These are phyloP conservation scores for Metschnikowia cubensis DNA, from an alignment of 805 yeast species.

Conservation along the genomic window DNA sequence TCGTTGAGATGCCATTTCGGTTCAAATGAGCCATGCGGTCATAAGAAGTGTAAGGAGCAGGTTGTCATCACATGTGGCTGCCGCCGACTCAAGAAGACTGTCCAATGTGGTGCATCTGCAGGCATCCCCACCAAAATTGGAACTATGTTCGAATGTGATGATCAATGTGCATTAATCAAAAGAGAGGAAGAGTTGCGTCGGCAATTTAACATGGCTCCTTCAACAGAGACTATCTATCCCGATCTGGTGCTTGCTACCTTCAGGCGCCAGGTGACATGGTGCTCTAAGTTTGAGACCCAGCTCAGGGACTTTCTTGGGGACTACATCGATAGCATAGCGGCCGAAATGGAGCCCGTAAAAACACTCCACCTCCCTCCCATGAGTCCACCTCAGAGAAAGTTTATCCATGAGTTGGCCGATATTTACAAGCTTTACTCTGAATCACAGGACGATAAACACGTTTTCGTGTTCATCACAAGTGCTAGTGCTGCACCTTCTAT, in stretches of 20 bases:
- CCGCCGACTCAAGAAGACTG: constrained; percentile 47
- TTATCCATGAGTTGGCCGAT: constrained; percentile 64
- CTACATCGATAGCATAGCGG: constrained; percentile 20
- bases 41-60: constrained; percentile 46
- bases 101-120: constrained; percentile 56
- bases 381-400: constrained; percentile 63
- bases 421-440: constrained; percentile 58
- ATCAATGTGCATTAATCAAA: constrained; percentile 56
- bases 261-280: constrained; percentile 61
- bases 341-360: constrained; percentile 23
- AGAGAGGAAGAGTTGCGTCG: constrained; percentile 60
- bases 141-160: constrained; percentile 57
- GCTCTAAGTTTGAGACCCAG: constrained; percentile 55
- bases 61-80: constrained; percentile 60
- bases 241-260: constrained; percentile 46
- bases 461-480: constrained; percentile 48
- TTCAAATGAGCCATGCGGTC: constrained; percentile 46
- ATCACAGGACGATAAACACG: constrained; percentile 81
- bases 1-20: constrained; percentile 57
- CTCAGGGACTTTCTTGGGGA: constrained; percentile 48
- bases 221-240: constrained; percentile 29
- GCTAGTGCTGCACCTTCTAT: constrained; percentile 38
- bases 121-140: constrained; percentile 30
- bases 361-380: constrained; percentile 68
- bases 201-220: constrained; percentile 46